phyloP scores from a whole-genome alignment of 2,329 filamentous ascomycete genomes.

The Trichoderma sp. region DNA sequence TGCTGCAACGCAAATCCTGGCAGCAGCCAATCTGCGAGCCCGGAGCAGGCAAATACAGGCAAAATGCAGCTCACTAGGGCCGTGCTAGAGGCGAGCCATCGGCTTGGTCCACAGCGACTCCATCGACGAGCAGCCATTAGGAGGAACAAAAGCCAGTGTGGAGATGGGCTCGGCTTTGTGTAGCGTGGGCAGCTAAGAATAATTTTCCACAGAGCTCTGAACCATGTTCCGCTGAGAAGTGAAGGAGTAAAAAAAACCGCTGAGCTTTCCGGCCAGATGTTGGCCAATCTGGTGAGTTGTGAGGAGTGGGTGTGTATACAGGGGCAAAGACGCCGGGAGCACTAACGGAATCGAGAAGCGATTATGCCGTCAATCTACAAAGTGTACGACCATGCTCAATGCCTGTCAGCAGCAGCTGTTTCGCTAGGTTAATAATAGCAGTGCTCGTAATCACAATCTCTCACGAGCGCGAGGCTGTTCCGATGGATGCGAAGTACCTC shows the following conservation, averaged over 20 bases:
- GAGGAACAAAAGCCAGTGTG: not conserved
- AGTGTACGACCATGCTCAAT: not conserved
- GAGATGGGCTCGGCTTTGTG: not conserved
- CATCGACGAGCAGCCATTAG: slow-evolving; percentile 8
- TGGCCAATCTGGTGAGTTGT: not conserved
- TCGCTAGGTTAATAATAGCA: slow-evolving; percentile 1
- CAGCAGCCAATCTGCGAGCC: slow-evolving; percentile 15
- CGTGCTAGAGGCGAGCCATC: slow-evolving; percentile 6
- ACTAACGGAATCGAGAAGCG: not conserved
- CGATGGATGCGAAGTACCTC: not conserved
- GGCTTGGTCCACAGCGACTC: slow-evolving; percentile 13
- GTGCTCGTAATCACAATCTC: not conserved
- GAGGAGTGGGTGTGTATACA: not conserved
- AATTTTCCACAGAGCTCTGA: not conserved
- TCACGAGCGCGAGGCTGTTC: not conserved
- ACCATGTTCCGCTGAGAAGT: slow-evolving; percentile 7
- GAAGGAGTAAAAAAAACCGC: not conserved
- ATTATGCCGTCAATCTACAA: not conserved
- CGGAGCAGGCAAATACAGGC: slow-evolving; percentile 9
- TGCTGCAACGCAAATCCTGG: not conserved
- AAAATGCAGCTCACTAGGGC: slow-evolving; percentile 10
- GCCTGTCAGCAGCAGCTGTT: slow-evolving; percentile 4
- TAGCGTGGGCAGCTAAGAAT: slow-evolving; percentile 10
- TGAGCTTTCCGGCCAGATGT: not conserved
- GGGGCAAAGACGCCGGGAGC: not conserved